phyloP scores from a whole-genome alignment of 257 asterid genomes.

The Catharanthus roseus region DNA sequence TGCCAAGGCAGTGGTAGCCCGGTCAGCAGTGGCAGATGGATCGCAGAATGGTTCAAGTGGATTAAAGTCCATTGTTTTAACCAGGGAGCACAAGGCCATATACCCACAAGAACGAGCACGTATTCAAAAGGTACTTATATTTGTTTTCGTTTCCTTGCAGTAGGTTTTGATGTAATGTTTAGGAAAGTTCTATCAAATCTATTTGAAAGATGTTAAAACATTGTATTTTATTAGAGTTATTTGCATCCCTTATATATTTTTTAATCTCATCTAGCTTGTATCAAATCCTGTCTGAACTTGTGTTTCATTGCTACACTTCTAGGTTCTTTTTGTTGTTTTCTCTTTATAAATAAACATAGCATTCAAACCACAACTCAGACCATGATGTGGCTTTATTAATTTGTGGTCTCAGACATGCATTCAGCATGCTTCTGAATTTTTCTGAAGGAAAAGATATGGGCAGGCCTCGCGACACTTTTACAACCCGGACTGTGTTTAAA shows the following conservation, averaged over 20 bases:
- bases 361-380: not conserved
- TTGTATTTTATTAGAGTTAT: not conserved
- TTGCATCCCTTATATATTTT: not conserved
- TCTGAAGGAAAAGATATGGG: too few relatives aligned
- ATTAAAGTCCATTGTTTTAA: constrained; percentile 72
- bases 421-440: not conserved
- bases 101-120: constrained; percentile 91
- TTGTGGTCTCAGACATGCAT: not conserved
- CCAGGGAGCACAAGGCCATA: constrained; percentile 89
- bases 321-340: not conserved
- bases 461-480: not conserved
- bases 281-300: not conserved
- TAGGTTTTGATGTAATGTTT: not conserved
- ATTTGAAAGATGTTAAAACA: too few relatives aligned
- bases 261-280: not conserved
- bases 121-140: constrained; percentile 57
- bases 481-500: not conserved
- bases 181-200: not conserved
- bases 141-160: not conserved
- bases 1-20: constrained; percentile 85
- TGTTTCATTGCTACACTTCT: not conserved
- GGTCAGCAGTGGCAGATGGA: constrained; percentile 51
- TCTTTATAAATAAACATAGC: too few relatives aligned
- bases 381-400: not conserved
- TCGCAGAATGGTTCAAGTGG: constrained; percentile 24